These are phyloP conservation scores for Schizophyllum amplum DNA, from an alignment of 1,284 basidiomycete genomes.

Conservation along the genomic window DNA sequence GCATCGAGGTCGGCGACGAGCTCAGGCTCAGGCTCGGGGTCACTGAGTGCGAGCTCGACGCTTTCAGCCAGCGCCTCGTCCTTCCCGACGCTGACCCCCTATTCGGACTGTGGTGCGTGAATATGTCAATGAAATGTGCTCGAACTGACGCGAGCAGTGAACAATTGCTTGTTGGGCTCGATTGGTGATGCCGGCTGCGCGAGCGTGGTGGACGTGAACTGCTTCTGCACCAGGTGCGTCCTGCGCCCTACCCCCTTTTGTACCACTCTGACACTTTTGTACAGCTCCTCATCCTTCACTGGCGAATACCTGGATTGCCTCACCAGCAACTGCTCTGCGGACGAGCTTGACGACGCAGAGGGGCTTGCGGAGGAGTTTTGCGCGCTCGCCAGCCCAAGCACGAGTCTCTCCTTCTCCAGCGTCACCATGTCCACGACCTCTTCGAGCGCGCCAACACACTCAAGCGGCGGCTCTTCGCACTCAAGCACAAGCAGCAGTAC, in stretches of 20 bases:
- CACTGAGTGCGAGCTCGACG: conserved; percentile 7
- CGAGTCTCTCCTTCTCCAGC: conserved; percentile 24
- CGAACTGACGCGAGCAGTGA: conserved; percentile 19
- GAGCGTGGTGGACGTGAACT: conserved; percentile 29
- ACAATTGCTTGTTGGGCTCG: conserved; percentile 26
- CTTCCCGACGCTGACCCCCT: conserved; percentile 24
- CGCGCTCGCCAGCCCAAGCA: conserved; percentile 24
- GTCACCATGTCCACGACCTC: background rate
- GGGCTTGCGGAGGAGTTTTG: conserved; percentile 33
- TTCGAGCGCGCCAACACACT: background rate
- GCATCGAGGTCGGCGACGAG: background rate
- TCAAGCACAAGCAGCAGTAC: background rate
- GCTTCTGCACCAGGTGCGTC: conserved; percentile 31
- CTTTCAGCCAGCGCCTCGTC: conserved; percentile 17
- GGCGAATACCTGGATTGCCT: conserved; percentile 24
- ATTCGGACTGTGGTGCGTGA: conserved; percentile 24
- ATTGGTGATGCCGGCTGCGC: conserved; percentile 25
- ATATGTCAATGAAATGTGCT: background rate
- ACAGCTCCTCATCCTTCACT: conserved; percentile 17
- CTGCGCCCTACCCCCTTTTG: background rate
- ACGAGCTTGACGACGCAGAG: conserved; percentile 26
- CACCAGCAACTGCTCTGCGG: conserved; percentile 19
- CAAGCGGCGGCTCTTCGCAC: background rate
- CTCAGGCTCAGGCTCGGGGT: background rate
- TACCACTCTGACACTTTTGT: background rate